Percentiles rank a stretch among this genome's conserved stretches.
phyloP scores from a whole-genome alignment of 2,329 filamentous ascomycete species.

The Microdochium nivale region DNA sequence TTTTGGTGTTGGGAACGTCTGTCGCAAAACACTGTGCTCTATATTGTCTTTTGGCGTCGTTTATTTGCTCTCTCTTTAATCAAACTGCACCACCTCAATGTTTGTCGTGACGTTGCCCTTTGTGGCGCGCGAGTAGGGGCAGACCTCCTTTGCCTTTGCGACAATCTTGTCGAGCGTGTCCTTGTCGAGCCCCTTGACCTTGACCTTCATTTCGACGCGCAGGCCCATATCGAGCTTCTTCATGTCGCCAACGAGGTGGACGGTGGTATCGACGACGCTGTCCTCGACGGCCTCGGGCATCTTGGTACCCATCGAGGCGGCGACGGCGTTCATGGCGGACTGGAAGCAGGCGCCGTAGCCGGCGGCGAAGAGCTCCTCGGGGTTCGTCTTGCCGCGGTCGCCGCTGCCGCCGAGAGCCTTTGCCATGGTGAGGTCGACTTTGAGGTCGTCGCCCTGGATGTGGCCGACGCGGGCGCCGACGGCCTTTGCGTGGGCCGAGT shows the following conservation, averaged over 20 bases:
- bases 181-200: constrained; percentile 17
- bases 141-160: constrained; percentile 15
- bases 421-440: constrained; percentile 28
- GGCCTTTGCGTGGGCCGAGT: constrained; percentile 26
- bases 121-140: constrained; percentile 18
- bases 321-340: constrained; percentile 33
- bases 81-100: constrained; percentile 9
- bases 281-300: constrained; percentile 27
- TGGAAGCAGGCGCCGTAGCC: constrained; percentile 39
- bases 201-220: constrained; percentile 31
- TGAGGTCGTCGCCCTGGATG: neutral
- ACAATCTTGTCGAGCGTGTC: constrained; percentile 16
- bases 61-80: too few species aligned
- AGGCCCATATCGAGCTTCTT: constrained; percentile 34
- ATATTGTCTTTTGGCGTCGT: too few species aligned
- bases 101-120: constrained; percentile 16
- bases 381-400: constrained; percentile 31
- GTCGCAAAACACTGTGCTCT: too few species aligned
- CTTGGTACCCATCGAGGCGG: constrained; percentile 26
- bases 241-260: constrained; percentile 34
- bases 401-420: constrained; percentile 30
- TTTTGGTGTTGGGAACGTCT: neutral
- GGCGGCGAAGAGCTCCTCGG: constrained; percentile 37
- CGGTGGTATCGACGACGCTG: constrained; percentile 29
- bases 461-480: constrained; percentile 22